Base-by-base conservation (phyloP, 2,329 filamentous ascomycete genomes). In the Fusarium oxysporum region DNA sequence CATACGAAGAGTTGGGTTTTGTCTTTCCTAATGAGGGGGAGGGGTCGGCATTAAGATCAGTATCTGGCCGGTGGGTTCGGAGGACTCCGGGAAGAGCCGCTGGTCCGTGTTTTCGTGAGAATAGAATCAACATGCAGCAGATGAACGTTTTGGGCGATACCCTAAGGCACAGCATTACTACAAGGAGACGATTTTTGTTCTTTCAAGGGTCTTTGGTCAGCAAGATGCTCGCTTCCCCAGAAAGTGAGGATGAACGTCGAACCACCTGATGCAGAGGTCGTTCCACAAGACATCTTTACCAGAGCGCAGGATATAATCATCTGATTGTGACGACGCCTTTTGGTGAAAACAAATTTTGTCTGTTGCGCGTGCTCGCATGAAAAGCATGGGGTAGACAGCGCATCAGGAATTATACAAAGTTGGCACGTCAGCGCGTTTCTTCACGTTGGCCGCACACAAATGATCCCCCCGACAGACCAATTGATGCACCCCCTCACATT, bases 201-300 rank as follows among this genome's bases (percentile, higher is more conserved):
- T 58, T 71, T 62, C 55, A 55, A 62, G 62, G 61, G 61, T 62
- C 50, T 50, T 58, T 53, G 66, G 45, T 62, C 54, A 62, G 71
- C 37, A 54, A 70, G 62, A 58, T 69, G 59, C 55, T 71, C 48
- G 61, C 61, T 65, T 74, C 75, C 75, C 71, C 73, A 68, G 73
- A 72, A 72, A 72, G 44, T 71, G 56, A 56, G 73, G 71, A 74
- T 53, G 73, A 72, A 74, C 57, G 75, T 78, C 76, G 76, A 75
- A 78, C 76, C 76, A 78, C 68, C 70, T 71, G 66, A 75, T 72
- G 64, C 71, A 70, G 56, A 58, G 41, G 64, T 78, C 76, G 68
- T 66, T 60, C 76, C 76, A 78, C 70, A 67, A 65, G 70, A 41
- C 63, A 58, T 47, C 67, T 67, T 66, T 53, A 62, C 37, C 56